Conservation (phyloP, 2,329 filamentous ascomycete species). For the Botrytis galanthina region DNA sequence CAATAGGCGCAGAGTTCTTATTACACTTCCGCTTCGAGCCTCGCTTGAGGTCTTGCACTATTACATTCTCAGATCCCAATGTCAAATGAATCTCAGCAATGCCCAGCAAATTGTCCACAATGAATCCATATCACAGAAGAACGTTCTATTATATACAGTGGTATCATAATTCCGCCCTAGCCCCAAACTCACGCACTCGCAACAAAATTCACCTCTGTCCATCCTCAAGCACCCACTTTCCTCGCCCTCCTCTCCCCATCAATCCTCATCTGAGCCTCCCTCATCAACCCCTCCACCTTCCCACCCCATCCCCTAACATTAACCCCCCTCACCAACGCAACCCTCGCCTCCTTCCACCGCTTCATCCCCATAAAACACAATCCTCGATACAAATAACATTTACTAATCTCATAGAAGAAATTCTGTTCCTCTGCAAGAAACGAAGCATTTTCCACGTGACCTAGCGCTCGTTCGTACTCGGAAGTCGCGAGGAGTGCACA, state of each 20-base stretch:
- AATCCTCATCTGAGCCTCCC: conserved; percentile 20
- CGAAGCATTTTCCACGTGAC: conserved; percentile 20
- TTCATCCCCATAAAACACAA: conserved; percentile 23
- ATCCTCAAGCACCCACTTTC: background rate
- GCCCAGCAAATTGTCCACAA: background rate
- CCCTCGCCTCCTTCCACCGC: conserved; percentile 26
- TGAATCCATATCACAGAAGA: background rate
- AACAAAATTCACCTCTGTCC: accelerated
- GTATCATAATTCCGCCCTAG: background rate
- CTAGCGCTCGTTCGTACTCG: conserved; percentile 5
- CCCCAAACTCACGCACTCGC: background rate
- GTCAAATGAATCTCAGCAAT: background rate
- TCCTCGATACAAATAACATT: conserved; percentile 26
- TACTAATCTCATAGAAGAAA: conserved; percentile 21
- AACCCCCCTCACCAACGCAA: conserved; percentile 26
- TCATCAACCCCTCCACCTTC: conserved; percentile 20
- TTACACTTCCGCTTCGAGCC: background rate
- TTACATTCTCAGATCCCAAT: background rate
- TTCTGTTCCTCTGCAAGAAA: conserved; percentile 10
- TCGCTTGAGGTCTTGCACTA: background rate
- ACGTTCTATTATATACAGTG: background rate
- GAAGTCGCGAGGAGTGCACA: conserved; percentile 21
- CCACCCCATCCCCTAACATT: conserved; percentile 22
- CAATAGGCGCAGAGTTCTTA: background rate
- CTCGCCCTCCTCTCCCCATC: conserved; percentile 9